Conservation (phyloP, 2,329 filamentous ascomycete genomes). For the Aspergillus pseudotamarii region DNA sequence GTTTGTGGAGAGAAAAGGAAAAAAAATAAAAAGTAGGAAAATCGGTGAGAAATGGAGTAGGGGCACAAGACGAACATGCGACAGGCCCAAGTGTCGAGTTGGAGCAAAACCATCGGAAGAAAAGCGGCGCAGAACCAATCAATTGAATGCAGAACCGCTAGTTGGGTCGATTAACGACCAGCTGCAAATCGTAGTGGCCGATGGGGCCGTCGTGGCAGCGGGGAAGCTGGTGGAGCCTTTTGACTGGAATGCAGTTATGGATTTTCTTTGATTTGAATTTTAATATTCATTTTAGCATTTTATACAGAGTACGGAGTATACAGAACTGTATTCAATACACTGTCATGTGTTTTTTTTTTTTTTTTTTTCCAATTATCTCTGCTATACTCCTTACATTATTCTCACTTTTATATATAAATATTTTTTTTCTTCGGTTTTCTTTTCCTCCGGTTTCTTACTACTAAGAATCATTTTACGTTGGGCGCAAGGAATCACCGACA, state of each 20-base stretch:
- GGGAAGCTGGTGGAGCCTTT: conserved; percentile 18
- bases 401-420: neutral
- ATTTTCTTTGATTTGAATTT: neutral
- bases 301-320: too few species aligned
- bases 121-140: conserved; percentile 15
- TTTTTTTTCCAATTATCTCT: neutral
- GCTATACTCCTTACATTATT: neutral
- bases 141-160: conserved; percentile 16
- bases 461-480: conserved; percentile 1
- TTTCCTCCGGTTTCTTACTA: neutral
- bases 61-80: conserved; percentile 18
- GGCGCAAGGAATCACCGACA: conserved; percentile 8
- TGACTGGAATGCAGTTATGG: neutral
- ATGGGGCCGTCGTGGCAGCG: conserved; percentile 24
- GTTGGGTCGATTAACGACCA: conserved; percentile 11
- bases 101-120: conserved; percentile 17
- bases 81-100: conserved; percentile 13
- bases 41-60: conserved; percentile 15
- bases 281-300: neutral
- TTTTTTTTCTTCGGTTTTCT: neutral
- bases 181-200: conserved; percentile 10
- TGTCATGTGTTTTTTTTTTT: too few species aligned
- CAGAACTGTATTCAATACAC: neutral
- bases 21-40: conserved; percentile 14
- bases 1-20: conserved; percentile 9